Conservation (phyloP, 2,329 filamentous ascomycete genomes). For the Fusarium mundagurra region DNA sequence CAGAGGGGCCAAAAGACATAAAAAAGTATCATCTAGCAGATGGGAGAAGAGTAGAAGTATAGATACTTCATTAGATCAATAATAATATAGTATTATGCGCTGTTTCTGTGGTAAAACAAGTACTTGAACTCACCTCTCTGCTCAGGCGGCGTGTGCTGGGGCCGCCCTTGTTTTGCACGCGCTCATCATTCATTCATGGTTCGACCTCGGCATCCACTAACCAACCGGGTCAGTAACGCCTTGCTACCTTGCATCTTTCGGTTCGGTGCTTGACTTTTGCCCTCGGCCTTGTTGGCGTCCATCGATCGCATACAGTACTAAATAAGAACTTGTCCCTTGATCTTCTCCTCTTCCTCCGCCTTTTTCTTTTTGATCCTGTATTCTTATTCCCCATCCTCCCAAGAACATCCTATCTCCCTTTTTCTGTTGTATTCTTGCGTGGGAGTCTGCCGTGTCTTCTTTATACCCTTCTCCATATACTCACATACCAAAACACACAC, state of each 20-base stretch:
- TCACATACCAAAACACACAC: conserved; percentile 39
- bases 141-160: no score
- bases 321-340: conserved; percentile 40
- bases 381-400: conserved; percentile 3
- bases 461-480: conserved; percentile 8
- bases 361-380: conserved; percentile 27
- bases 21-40: not conserved
- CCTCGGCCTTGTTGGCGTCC: conserved; percentile 43
- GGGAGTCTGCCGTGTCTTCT: conserved; percentile 28
- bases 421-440: conserved; percentile 22
- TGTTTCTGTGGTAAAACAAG: not conserved
- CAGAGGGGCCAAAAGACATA: not conserved
- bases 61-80: not conserved
- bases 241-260: not conserved
- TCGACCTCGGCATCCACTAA: conserved; percentile 36
- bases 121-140: conserved; percentile 4
- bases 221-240: conserved; percentile 19
- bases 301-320: conserved; percentile 3
- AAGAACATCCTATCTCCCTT: conserved; percentile 10
- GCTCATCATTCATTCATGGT: conserved; percentile 20
- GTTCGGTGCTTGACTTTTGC: conserved; percentile 18
- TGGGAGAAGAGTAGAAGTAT: not conserved
- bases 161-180: conserved; percentile 20
- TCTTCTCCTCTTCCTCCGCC: conserved; percentile 18
- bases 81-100: no score